A percentile compares a stretch with the other conserved stretches of the same genome.
These are phyloP conservation scores for Taxawa tesnikishii DNA, from an alignment of 2,329 filamentous ascomycete genomes.

Conservation along the genomic window DNA sequence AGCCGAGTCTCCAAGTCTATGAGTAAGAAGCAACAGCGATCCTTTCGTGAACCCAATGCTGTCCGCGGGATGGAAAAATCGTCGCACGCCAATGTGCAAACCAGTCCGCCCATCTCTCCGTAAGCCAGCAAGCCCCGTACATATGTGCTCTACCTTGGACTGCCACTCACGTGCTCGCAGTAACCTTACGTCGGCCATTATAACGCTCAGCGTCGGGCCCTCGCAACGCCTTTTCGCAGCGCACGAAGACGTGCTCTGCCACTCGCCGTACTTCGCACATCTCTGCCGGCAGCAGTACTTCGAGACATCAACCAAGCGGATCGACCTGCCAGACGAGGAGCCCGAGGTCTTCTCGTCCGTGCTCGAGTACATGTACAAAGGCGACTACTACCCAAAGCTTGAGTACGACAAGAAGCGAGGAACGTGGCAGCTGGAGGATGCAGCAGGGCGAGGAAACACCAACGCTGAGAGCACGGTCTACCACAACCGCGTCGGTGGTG, in stretches of 20 bases:
- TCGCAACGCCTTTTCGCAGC: constrained; percentile 71
- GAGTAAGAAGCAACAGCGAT: not conserved
- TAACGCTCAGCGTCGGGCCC: constrained; percentile 5
- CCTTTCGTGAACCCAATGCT: not conserved
- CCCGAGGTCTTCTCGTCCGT: constrained; percentile 85
- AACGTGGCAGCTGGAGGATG: constrained; percentile 69
- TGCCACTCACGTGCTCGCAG: not conserved
- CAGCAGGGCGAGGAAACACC: constrained; percentile 28
- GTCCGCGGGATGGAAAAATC: not conserved
- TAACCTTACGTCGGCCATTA: not conserved
- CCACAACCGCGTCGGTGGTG: constrained; percentile 49
- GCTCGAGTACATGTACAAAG: constrained; percentile 86
- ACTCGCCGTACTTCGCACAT: constrained; percentile 66
- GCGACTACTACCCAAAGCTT: constrained; percentile 79
- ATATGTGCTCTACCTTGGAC: not conserved
- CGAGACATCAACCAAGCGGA: constrained; percentile 50
- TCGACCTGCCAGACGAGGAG: constrained; percentile 72
- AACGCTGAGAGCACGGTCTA: constrained; percentile 55
- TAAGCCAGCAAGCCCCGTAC: too few relatives aligned
- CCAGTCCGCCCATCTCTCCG: not conserved
- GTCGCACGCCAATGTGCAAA: not conserved
- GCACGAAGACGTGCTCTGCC: constrained; percentile 71
- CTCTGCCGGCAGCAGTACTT: constrained; percentile 52
- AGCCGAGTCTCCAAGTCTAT: not conserved
- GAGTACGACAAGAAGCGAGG: constrained; percentile 70